Conservation (phyloP, 768 basidiomycete species). For the Lactarius deliciosus region DNA sequence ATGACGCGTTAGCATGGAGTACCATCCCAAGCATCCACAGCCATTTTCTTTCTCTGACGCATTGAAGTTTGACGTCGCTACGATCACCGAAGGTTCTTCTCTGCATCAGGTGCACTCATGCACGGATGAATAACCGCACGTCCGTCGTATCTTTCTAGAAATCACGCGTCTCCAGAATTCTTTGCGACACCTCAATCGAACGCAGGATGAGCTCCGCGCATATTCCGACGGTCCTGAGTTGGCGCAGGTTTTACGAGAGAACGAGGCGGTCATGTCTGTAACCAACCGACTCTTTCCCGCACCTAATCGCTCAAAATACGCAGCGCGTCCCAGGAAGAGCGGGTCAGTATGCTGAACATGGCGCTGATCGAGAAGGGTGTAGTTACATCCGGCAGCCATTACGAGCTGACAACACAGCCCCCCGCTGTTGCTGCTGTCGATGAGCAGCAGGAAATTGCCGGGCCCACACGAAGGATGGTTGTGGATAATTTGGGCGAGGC, state of each 20-base stretch:
- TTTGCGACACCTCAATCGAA: conserved; percentile 55
- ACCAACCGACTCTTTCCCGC: neutral
- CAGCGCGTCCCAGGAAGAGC: conserved; percentile 78
- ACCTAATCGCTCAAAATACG: conserved; percentile 4
- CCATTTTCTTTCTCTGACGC: conserved; percentile 75
- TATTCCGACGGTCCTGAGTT: conserved; percentile 59
- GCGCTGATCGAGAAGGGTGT: conserved; percentile 61
- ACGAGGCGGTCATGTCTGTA: conserved; percentile 66
- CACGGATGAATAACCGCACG: neutral
- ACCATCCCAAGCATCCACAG: conserved; percentile 63
- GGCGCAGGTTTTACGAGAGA: conserved; percentile 63
- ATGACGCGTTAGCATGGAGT: conserved; percentile 50
- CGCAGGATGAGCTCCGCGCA: conserved; percentile 57
- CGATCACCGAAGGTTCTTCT: conserved; percentile 66
- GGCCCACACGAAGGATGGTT: neutral
- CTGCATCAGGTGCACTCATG: conserved; percentile 1
- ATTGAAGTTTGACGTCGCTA: conserved; percentile 57
- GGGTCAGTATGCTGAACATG: conserved; percentile 63
- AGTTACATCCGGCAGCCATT: conserved; percentile 44
- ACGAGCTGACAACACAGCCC: conserved; percentile 35
- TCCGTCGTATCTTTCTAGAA: conserved; percentile 45
- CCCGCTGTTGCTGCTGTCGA: neutral
- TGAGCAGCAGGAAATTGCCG: neutral
- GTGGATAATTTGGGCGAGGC: conserved; percentile 4
- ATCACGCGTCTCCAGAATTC: conserved; percentile 76